phyloP scores from a whole-genome alignment of 2,329 filamentous ascomycete species.

The Aspergillus neotritici region DNA sequence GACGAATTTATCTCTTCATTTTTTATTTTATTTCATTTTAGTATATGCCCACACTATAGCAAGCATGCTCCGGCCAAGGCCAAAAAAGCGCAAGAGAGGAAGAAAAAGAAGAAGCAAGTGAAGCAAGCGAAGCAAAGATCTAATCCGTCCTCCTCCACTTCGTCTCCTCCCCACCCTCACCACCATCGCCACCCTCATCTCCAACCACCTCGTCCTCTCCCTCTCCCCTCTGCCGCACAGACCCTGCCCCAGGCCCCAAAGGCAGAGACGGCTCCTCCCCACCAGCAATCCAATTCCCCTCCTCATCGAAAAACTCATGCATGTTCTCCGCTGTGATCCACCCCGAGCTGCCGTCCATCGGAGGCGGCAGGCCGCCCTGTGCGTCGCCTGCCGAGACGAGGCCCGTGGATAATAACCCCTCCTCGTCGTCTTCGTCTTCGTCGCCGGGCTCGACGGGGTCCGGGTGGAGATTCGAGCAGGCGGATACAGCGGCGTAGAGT shows the following conservation, averaged over 20 bases:
- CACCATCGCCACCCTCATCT: slow-evolving; percentile 38
- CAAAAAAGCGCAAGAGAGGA: too few species aligned
- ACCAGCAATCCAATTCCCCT: slow-evolving; percentile 69
- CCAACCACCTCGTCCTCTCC: slow-evolving; percentile 45
- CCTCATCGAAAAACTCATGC: slow-evolving; percentile 71
- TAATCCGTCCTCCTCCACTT: slow-evolving; percentile 52
- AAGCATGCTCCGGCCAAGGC: too few species aligned
- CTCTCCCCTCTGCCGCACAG: slow-evolving; percentile 56
- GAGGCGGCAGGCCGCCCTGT: slow-evolving; percentile 40
- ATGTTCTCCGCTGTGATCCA: slow-evolving; percentile 85
- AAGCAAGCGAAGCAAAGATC: not conserved
- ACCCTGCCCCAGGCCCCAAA: slow-evolving; percentile 57
- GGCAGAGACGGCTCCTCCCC: slow-evolving; percentile 35
- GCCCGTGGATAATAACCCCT: slow-evolving; percentile 33
- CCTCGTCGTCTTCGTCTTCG: slow-evolving; percentile 30
- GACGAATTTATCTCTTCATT: slow-evolving; percentile 4
- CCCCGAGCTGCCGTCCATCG: slow-evolving; percentile 45
- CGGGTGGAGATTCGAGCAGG: slow-evolving; percentile 46
- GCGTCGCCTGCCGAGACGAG: slow-evolving; percentile 31
- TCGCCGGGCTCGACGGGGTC: slow-evolving; percentile 37
- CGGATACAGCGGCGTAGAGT: slow-evolving; percentile 43
- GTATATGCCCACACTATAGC: not conserved
- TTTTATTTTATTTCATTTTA: too few species aligned
- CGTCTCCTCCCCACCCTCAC: slow-evolving; percentile 37
- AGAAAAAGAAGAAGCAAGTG: too few species aligned